These are phyloP conservation scores for Kalmanozyma brasiliensis DNA, from an alignment of 1,284 basidiomycete genomes.

Conservation along the genomic window DNA sequence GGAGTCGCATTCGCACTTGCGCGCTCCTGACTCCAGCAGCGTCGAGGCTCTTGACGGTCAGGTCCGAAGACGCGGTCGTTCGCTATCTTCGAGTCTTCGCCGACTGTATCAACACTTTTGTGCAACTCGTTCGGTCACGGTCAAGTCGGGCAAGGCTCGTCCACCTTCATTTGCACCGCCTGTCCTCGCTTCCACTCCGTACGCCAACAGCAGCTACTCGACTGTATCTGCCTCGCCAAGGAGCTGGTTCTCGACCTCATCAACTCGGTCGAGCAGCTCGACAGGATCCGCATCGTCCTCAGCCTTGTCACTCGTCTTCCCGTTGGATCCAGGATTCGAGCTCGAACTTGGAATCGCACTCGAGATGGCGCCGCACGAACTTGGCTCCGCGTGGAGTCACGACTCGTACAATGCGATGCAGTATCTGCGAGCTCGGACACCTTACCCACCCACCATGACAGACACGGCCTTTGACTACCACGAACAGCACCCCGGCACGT, in stretches of 20 bases:
- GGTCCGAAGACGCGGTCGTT: slow-evolving; percentile 6
- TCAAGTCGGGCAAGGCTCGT: no score
- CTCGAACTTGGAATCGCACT: slow-evolving; percentile 43
- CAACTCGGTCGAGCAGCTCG: slow-evolving; percentile 2
- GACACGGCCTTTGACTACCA: slow-evolving; percentile 41
- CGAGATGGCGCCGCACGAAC: slow-evolving; percentile 36
- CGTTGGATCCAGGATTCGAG: slow-evolving; percentile 32
- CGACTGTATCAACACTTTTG: slow-evolving; percentile 15
- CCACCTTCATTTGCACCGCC: no score
- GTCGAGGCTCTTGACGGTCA: neutral
- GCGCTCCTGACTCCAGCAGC: neutral
- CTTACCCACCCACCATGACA: slow-evolving; percentile 44
- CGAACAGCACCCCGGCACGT: slow-evolving; percentile 11
- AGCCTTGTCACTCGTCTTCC: slow-evolving; percentile 25
- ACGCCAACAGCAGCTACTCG: neutral
- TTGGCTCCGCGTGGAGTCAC: slow-evolving; percentile 43
- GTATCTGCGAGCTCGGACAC: slow-evolving; percentile 42
- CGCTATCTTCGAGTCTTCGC: slow-evolving; percentile 16
- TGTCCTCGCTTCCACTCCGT: no score
- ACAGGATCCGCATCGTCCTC: slow-evolving; percentile 16
- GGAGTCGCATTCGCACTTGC: neutral
- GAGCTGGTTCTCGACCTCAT: slow-evolving; percentile 13
- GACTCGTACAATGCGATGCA: slow-evolving; percentile 42
- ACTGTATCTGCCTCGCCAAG: slow-evolving; percentile 2
- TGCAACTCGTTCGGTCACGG: neutral